Base-by-base conservation (phyloP, 164 flowering plant species). In the Malania oleifera region DNA sequence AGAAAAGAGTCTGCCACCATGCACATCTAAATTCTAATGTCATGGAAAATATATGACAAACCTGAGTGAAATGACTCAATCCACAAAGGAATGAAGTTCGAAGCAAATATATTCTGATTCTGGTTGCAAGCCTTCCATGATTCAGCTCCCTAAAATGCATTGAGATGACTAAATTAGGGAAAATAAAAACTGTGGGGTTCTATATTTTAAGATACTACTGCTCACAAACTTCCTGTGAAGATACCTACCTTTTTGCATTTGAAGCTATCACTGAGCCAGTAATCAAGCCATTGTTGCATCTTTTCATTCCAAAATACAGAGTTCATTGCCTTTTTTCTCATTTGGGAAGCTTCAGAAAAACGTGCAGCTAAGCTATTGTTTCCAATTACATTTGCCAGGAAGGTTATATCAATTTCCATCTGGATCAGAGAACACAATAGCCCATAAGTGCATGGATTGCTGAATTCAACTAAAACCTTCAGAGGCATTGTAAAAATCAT, bases 231-330 rank as follows among this genome's bases (percentile, higher is more conserved):
- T 50, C 20, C 28, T 3, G 39, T 27, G 23, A 13, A 40, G 34
- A 41, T 1, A 14, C 22, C 20, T n/a, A 79, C 96, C 81, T 73
- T n/a, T n/a, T n/a, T 25, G 66, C 73, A 65, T 23, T 60, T 17
- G 34, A 56, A 39, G 62, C 50, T 62, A 55, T 54, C 52, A 19
- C 11, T 54, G 26, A 87, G 70, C 96, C 97, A 85, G 74, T 84
- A 90, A 74, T 93, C 99, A 55, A 90, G 71, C 97, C 99, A 93
- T 47, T 90, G 96, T n/a, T 82, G 82, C 81, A 29, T 80, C 68
- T 79, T 58, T 25, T 63, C 77, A 68, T 85, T 85, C 99, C 99
- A 90, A 44, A 86, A 79, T 31, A 95, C 62, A 25, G 81, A 60
- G 38, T 75, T 66, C 18, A 95, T 79, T 39, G 97, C 80, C 29